A percentile compares a stretch with the other conserved stretches of the same genome.
Conservation (phyloP, 306 rosid genomes). For the Prunus mira region DNA sequence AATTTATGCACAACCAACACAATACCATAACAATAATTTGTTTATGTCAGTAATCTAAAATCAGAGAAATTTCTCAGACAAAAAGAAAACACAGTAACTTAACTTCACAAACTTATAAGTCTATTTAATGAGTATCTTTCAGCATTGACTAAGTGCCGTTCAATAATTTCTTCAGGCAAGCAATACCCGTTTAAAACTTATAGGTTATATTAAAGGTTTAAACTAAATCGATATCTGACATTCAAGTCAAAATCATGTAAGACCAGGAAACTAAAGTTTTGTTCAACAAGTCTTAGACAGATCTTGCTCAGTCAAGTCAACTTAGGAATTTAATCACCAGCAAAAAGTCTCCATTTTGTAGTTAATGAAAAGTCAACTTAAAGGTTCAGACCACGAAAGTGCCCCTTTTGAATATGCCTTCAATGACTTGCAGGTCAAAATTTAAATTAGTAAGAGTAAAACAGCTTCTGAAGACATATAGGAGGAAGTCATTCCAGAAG, state of each 20-base stretch:
- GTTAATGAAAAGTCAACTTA: background rate
- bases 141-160: conserved; percentile 4
- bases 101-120: background rate
- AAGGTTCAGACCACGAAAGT: background rate
- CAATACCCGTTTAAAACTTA: background rate
- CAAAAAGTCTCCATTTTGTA: background rate
- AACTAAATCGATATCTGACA: background rate
- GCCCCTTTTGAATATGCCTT: background rate
- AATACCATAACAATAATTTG: conserved; percentile 1
- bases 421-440: background rate
- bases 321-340: background rate
- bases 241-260: background rate
- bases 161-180: conserved; percentile 11
- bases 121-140: background rate
- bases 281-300: background rate
- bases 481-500: conserved; percentile 9
- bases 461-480: conserved; percentile 18
- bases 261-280: background rate
- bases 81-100: background rate
- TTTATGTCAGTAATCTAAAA: background rate
- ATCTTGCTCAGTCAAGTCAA: conserved; percentile 30
- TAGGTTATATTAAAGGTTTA: background rate
- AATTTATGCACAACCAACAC: background rate
- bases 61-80: no score
- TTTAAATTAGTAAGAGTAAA: background rate